These are phyloP conservation scores for Echites panduratus DNA, from an alignment of 257 asterid species.

Conservation along the genomic window DNA sequence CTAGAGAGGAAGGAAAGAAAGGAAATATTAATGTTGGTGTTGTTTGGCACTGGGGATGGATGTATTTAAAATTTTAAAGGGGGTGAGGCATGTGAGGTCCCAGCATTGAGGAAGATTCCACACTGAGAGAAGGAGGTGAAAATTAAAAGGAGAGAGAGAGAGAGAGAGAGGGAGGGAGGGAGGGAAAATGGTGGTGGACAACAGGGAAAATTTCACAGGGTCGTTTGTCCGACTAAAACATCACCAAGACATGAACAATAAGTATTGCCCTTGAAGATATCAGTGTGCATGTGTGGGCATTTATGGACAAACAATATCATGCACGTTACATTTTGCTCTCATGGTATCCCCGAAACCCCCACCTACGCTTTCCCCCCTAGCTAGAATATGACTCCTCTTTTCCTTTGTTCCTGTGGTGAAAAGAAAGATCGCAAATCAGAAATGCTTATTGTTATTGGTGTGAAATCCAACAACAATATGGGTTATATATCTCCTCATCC, in stretches of 20 bases:
- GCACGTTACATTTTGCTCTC: slow-evolving; percentile 1
- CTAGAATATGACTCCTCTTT: neutral
- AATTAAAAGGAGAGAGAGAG: neutral
- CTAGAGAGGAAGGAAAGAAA: neutral
- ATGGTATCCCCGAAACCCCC: neutral
- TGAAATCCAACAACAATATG: slow-evolving; percentile 3
- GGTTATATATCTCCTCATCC: neutral
- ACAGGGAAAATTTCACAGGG: slow-evolving; percentile 11
- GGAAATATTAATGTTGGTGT: too few species aligned
- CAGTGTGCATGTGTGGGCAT: slow-evolving; percentile 9
- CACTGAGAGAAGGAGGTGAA: neutral
- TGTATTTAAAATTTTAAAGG: slow-evolving; percentile 18
- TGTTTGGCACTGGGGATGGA: neutral
- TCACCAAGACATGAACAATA: neutral
- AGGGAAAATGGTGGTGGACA: slow-evolving; percentile 14
- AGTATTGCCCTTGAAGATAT: slow-evolving; percentile 13
- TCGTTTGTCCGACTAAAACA: slow-evolving; percentile 19
- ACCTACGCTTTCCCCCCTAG: neutral
- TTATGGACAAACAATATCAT: slow-evolving; percentile 15
- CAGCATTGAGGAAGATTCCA: slow-evolving; percentile 47
- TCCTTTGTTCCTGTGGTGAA: slow-evolving; percentile 1
- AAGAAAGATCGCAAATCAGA: slow-evolving; percentile 6
- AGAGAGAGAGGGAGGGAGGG: neutral
- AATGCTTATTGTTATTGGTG: slow-evolving; percentile 2
- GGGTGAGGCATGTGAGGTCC: slow-evolving; percentile 44